Base-by-base conservation (phyloP, 164 flowering plant genomes). In the Kingdonia uniflora region DNA sequence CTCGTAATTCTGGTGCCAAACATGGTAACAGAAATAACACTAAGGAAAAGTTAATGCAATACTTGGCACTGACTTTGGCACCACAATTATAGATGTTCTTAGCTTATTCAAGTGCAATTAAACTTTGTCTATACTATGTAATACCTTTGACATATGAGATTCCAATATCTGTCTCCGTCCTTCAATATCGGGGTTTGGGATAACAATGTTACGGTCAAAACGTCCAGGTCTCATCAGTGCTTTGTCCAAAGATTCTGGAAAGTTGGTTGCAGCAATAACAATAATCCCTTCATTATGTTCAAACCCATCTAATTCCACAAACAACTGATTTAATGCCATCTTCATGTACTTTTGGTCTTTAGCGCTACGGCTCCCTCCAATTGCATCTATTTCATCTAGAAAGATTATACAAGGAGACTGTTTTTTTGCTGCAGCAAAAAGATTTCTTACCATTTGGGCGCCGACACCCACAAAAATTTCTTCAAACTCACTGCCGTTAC, bases 401-500 rank as follows among this genome's bases (percentile, higher is more conserved):
- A 84, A 89, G 33, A 86, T 82, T 35, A 86, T 84, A 65, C 97
- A 89, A 5, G 97, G 97, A 6, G 97, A 82, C 25, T 82, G 77
- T 64, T 84, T 89, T 70, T 86, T 89, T 26, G 85, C 97, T 38
- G 97, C 97, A 13, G 92, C 52, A 61, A 89, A 89, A 25, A 89
- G 89, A 69, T 86, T 88, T 53, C 95, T 76, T 41, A 89, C 90
- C 62, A 95, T 74, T 42, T 94, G 68, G 11, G 97, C 97, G 58
- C 97, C 99, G 61, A 94, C 97, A 57, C 99, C 99, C 65, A 94
- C 96, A 87, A 86, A 94, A 95, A 94, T 89, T 69, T 94, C 99
- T 69, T 94, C 99, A 74, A 94, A 94, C 61, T 94, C 99, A 72
- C 97, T 89, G 41, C 97, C 97, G 60, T 94, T 86, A n/a, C n/a